Evolutionary conservation across 495 filamentous ascomycete species (phyloP).

Genomic region (Talaromyces proteolyticus): DNA sequence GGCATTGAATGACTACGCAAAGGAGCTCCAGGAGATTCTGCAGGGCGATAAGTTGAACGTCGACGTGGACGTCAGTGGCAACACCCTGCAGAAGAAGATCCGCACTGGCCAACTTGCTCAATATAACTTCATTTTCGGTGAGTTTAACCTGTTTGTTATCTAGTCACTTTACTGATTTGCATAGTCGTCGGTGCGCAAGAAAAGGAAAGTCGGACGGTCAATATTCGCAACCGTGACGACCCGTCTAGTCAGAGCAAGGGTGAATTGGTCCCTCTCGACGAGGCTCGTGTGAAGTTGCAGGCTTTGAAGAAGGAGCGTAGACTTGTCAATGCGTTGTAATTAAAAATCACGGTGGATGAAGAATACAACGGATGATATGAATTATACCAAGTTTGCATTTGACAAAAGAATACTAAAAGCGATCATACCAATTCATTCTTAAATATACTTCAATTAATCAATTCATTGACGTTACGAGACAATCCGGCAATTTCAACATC

Average conservation of each 20-base stretch:
- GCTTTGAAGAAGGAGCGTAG: slow-evolving; percentile 61
- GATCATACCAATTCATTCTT: no score
- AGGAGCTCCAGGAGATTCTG: slow-evolving; percentile 65
- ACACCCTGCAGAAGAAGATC: slow-evolving; percentile 96
- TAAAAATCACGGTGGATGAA: no score
- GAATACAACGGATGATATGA: no score
- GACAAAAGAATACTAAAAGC: no score
- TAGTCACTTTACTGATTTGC: neutral
- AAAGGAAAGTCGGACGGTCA: slow-evolving; percentile 69
- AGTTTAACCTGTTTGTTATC: slow-evolving; percentile 12
- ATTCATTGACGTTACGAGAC: no score
- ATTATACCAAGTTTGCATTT: no score
- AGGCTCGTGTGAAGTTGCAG: slow-evolving; percentile 67
- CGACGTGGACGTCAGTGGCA: slow-evolving; percentile 82
- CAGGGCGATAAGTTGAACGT: slow-evolving; percentile 58
- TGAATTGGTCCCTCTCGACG: slow-evolving; percentile 65
- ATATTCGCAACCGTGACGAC: slow-evolving; percentile 88
- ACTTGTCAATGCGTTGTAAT: slow-evolving; percentile 45
- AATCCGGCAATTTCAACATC: no score
- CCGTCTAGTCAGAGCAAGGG: slow-evolving; percentile 72
- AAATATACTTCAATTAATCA: no score
- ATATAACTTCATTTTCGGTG: slow-evolving; percentile 89
- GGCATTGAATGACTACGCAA: slow-evolving; percentile 73
- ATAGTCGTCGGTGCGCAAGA: slow-evolving; percentile 81
- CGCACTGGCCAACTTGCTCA: slow-evolving; percentile 78